Base-by-base conservation (phyloP, 2,329 filamentous ascomycete species). In the Aspergillus sp. region DNA sequence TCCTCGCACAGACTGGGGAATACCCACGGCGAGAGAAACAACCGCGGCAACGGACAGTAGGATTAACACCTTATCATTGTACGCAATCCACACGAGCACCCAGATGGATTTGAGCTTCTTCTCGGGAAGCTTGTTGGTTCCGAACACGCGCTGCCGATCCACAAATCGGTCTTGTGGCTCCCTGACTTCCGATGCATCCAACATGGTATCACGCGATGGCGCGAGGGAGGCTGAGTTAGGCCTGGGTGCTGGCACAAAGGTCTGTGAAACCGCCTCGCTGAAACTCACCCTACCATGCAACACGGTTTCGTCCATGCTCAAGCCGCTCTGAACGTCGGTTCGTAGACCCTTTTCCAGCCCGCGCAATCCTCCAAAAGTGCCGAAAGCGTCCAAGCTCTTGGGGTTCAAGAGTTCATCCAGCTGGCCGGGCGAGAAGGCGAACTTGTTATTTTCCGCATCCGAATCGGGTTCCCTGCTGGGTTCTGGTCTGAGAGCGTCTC, bases 1-100 rank as follows among this genome's bases (percentile, higher is more conserved):
- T 51, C 24, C 24, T 7, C 7, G 24, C 24, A 88, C 80, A 1
- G 88, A 86, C 67, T 92, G 87, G 66, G 91, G 91, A 1, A 92
- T 83, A 45, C 90, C 90, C 40, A 93, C 82, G 0, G 85, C 86
- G 27, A 93, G 79, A 2, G 90, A 91, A 37, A 93, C 85, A n/a
- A 84, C 79, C 1, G 89, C 90, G 7, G 89, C 89, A 19, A 86
- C 79, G 1, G 87, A 88, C 58, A 91, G 79, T 3, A 91, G 76
- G 55, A 91, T 89, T 52, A 91, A 77, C 12, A 93, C 86, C 67
- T 92, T 92, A 73, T 93, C 90, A 68, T 92, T 91, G 75, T 90
- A 91, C 1, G 89, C 89, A 66, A 91, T 88, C 90, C 90, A 92
- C 61, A 86, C 86, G 14, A 92, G 76, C 67, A 86, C 80, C 59